Base-by-base conservation (phyloP, 257 asterid genomes). In the Fraxinus cuspidata region DNA sequence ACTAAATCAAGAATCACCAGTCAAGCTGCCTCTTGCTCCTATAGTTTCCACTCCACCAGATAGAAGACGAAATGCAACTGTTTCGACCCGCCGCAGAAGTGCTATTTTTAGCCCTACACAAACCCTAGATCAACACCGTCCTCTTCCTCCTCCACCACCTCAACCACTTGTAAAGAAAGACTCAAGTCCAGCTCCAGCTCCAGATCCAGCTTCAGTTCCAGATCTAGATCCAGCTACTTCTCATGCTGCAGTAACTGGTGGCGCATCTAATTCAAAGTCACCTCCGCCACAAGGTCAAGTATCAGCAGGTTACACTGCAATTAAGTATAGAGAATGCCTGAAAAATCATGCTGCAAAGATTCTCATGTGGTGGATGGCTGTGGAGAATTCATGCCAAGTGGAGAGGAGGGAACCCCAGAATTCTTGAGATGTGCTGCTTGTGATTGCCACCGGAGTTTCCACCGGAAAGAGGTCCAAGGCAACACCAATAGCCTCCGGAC, bases 361-460 rank as follows among this genome's bases (percentile, higher is more conserved):
- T 78, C 87, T 12, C 90, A 90, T 19, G 90, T 87, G 0, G 81
- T 90, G 0, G 98, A 94, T 29, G 98, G 98, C 13, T 94, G 98
- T 51, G 94, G 98, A 11, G 98, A 94, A 74, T 94, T 94, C 91
- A 92, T 94, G 98, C 94, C 97, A 0, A 63, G 89, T 23, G 97
- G 95, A 3, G 94, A 85, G 7, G 96, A 83, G 12, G 92, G 89
- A 34, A 86, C 98, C 51, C 81, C 73, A 31, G 97, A 85, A 32
- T 74, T 86, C 18, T 51, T 94, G 28, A 81, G 81, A 29, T 94
- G 98, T 81, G 98, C 96, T 47, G 97, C 97, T 70, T 94, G 98
- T 78, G 89, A 86, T 47, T 94, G 98, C 83, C 98, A 94, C 82
- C 95, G 98, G 42, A 94, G 88, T 51, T 94, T 94, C 81, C 98